Evolutionary conservation across 768 basidiomycete species (phyloP).

Genomic region (Udeniomyces megalosporus): DNA sequence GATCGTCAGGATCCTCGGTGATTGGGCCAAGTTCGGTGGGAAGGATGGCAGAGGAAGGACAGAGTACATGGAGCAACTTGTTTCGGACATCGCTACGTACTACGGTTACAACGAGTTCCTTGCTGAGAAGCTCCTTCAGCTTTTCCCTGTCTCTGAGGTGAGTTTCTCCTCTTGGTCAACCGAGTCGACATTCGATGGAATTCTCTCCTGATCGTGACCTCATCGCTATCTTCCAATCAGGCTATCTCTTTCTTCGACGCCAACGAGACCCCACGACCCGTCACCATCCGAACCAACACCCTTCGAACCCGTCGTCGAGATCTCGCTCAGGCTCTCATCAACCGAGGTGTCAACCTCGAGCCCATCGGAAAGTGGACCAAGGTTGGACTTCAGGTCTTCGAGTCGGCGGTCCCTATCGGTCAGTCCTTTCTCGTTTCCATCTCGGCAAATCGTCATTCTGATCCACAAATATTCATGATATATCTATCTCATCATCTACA

Average conservation of each 20-base stretch:
- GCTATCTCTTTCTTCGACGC: slow-evolving; percentile 97
- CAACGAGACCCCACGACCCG: slow-evolving; percentile 85
- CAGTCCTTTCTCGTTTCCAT: slow-evolving; percentile 13
- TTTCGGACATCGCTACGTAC: slow-evolving; percentile 80
- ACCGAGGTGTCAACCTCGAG: slow-evolving; percentile 90
- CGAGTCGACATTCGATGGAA: no score
- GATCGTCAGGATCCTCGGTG: slow-evolving; percentile 27
- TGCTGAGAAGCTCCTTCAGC: slow-evolving; percentile 78
- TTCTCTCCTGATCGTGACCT: background rate
- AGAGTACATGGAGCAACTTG: slow-evolving; percentile 75
- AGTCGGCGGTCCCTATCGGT: slow-evolving; percentile 88
- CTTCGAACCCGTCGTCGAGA: slow-evolving; percentile 83
- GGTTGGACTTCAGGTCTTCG: slow-evolving; percentile 96
- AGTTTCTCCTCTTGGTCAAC: slow-evolving; percentile 17
- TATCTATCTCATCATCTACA: slow-evolving; percentile 21
- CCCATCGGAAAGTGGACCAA: slow-evolving; percentile 99
- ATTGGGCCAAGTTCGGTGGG: slow-evolving; percentile 26
- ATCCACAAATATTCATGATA: background rate
- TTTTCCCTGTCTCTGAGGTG: slow-evolving; percentile 87
- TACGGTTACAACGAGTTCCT: slow-evolving; percentile 97
- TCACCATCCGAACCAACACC: slow-evolving; percentile 95
- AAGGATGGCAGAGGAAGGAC: slow-evolving; percentile 47
- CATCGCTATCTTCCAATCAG: slow-evolving; percentile 31
- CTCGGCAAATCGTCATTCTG: background rate
- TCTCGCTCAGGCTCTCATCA: slow-evolving; percentile 80